These are phyloP conservation scores for Mucuna pruriens DNA, from an alignment of 306 rosid species.

Conservation along the genomic window DNA sequence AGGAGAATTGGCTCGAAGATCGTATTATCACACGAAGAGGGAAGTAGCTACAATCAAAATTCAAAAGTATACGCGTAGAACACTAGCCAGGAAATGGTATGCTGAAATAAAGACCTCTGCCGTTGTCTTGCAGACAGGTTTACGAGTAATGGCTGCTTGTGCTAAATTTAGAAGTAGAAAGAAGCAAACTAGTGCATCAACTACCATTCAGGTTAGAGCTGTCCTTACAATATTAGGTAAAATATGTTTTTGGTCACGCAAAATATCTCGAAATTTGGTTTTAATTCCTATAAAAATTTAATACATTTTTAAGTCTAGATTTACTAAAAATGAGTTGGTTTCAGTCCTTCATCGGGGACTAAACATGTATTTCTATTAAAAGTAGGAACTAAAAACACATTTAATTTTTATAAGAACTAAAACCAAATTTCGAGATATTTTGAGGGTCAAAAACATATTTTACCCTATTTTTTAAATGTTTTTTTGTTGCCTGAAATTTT, in stretches of 20 bases:
- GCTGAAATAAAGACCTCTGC: slow-evolving; percentile 43
- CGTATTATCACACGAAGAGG: slow-evolving; percentile 53
- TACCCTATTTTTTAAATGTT: background rate
- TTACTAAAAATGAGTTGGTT: too few relatives aligned
- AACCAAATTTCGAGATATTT: background rate
- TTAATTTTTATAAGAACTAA: background rate
- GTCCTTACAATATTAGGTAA: slow-evolving; percentile 25
- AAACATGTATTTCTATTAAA: background rate
- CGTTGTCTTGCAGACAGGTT: slow-evolving; percentile 64
- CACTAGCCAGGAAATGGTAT: slow-evolving; percentile 62
- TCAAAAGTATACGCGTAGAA: slow-evolving; percentile 61
- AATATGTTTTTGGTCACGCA: background rate
- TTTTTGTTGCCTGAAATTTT: slow-evolving; percentile 37
- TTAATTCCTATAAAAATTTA: background rate
- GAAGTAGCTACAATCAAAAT: slow-evolving; percentile 65
- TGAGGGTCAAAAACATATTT: background rate
- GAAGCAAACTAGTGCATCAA: slow-evolving; percentile 50
- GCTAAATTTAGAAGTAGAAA: slow-evolving; percentile 53
- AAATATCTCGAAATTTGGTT: background rate
- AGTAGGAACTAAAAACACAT: background rate
- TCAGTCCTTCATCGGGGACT: too few relatives aligned
- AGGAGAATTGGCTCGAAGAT: slow-evolving; percentile 77
- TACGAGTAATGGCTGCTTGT: slow-evolving; percentile 60
- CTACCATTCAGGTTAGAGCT: slow-evolving; percentile 63
- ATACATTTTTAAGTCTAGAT: background rate